Percentiles rank a stretch among this genome's conserved stretches.
These are phyloP conservation scores for Lachnum nothofagi DNA, from an alignment of 2,329 filamentous ascomycete genomes.

Conservation along the genomic window DNA sequence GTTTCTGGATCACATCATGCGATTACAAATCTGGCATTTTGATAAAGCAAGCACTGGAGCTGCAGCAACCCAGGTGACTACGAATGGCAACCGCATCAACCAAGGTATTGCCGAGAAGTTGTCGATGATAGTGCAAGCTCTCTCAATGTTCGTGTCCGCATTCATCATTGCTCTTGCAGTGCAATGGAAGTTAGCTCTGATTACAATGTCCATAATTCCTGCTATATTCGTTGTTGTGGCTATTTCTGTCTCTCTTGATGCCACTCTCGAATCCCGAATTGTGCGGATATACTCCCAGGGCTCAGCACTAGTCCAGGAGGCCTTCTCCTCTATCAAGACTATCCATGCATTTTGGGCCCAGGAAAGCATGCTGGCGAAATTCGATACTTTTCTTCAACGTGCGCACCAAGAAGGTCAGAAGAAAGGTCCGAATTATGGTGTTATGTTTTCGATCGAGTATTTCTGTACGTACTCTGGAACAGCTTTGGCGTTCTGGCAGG, in stretches of 20 bases:
- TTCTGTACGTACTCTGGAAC: constrained; percentile 46
- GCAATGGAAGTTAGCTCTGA: constrained; percentile 39
- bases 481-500: constrained; percentile 49
- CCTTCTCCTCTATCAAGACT: constrained; percentile 44
- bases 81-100: constrained; percentile 44
- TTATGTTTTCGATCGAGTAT: constrained; percentile 43
- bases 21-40: constrained; percentile 53
- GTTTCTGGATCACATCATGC: constrained; percentile 28
- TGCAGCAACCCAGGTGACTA: constrained; percentile 25
- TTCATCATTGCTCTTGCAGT: constrained; percentile 35
- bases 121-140: constrained; percentile 38
- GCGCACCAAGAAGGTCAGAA: constrained; percentile 38
- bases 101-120: constrained; percentile 41
- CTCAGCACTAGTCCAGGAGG: constrained; percentile 44
- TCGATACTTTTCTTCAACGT: constrained; percentile 39
- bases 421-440: constrained; percentile 41
- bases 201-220: constrained; percentile 43
- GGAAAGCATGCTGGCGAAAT: constrained; percentile 39
- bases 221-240: constrained; percentile 41
- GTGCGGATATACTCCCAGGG: constrained; percentile 41
- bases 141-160: constrained; percentile 36
- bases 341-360: constrained; percentile 48
- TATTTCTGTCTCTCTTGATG: constrained; percentile 41
- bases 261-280: constrained; percentile 40
- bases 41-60: constrained; percentile 33